Percentiles rank a stretch among this genome's conserved stretches.
These are phyloP conservation scores for Camelina neglecta DNA, from an alignment of 345 rosid genomes.

Conservation along the genomic window DNA sequence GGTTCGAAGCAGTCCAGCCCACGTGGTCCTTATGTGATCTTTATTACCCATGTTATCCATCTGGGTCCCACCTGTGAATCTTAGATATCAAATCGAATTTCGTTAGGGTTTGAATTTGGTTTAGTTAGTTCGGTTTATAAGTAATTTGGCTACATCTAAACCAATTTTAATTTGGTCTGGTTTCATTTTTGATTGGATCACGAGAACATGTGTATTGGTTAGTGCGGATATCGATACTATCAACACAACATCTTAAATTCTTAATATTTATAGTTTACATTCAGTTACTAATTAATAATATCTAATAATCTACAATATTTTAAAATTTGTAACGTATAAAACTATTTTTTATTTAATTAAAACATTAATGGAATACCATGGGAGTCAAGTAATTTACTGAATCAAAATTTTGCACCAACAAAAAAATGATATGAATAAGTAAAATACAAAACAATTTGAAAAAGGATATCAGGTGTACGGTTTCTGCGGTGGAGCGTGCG, in stretches of 20 bases:
- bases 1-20: slow-evolving; percentile 39
- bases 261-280: too few species aligned
- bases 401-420: too few species aligned
- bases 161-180: neutral
- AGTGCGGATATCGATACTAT: too few species aligned
- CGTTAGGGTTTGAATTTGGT: slow-evolving; percentile 23
- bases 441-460: neutral
- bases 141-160: neutral
- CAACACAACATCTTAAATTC: too few species aligned
- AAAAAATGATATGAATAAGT: neutral
- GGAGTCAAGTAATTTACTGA: neutral
- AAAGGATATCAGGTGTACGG: slow-evolving; percentile 26
- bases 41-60: slow-evolving; percentile 33
- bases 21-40: slow-evolving; percentile 28
- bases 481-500: slow-evolving; percentile 38
- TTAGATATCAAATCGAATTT: slow-evolving; percentile 5
- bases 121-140: slow-evolving; percentile 11
- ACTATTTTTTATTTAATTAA: too few species aligned
- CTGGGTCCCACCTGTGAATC: slow-evolving; percentile 20
- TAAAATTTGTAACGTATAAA: too few species aligned
- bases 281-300: too few species aligned
- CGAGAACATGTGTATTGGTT: neutral
- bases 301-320: too few species aligned
- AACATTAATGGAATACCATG: neutral
- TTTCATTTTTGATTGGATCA: neutral